A percentile compares a stretch with the other conserved stretches of the same genome.
Evolutionary conservation across 2,329 filamentous ascomycete species (phyloP).

Genomic region (Bipolaris sorokiniana): DNA sequence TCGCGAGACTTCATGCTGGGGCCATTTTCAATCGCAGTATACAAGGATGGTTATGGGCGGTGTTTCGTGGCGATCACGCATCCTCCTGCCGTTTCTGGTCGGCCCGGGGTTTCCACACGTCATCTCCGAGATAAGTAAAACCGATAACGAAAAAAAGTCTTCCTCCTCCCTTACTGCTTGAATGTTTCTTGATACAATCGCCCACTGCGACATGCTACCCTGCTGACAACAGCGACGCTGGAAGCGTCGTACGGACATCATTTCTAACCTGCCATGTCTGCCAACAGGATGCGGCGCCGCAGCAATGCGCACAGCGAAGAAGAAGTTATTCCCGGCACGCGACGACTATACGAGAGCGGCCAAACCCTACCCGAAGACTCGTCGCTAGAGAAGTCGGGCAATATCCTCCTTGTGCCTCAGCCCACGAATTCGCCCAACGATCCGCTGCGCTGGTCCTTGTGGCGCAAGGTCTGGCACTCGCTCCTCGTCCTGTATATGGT

Average conservation of each 20-base stretch:
- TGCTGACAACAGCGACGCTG: conserved; percentile 2
- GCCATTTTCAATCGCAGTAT: neutral
- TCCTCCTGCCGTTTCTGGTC: neutral
- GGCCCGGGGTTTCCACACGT: neutral
- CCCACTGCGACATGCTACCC: neutral
- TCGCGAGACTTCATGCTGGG: neutral
- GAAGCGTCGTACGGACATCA: neutral
- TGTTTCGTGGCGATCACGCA: neutral
- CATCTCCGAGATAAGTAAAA: neutral
- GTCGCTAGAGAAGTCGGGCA: neutral
- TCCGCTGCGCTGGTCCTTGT: conserved; percentile 1
- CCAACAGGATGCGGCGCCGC: neutral
- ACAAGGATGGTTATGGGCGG: neutral
- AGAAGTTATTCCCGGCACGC: neutral
- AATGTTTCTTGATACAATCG: neutral
- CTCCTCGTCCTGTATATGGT: conserved; percentile 3
- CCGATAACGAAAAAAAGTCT: conserved; percentile 4
- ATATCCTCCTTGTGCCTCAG: conserved; percentile 1
- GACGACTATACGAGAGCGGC: neutral
- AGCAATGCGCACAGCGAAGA: neutral
- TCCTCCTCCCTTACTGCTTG: neutral
- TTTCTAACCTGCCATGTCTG: neutral
- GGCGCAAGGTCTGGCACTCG: conserved; percentile 1
- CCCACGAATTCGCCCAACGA: conserved; percentile 1
- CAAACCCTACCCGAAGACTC: neutral